Evolutionary conservation across 257 asterid species (phyloP), one percentile per base, ranked within the genome.

Genomic region (Forsythia viridissima): DNA sequence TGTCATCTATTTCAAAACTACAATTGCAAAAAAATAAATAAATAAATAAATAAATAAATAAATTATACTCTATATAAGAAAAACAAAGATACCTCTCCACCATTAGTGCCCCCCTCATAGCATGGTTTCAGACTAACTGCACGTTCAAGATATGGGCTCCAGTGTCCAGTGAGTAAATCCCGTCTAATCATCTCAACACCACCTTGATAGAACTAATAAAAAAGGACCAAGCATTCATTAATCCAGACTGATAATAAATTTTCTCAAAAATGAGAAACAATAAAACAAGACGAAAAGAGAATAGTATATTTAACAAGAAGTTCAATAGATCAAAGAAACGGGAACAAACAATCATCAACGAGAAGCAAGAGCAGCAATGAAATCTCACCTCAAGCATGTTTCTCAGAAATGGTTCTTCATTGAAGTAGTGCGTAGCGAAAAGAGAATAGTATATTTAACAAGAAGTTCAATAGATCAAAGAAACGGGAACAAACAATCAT

Each of bases 101-200:
- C 99, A 44, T 93, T 93, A 77, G 71, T 84, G 77, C 93, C 96
- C 63, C 94, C 94, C 82, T 92, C 94, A 41, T 96, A 96, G 82
- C 97, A 88, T 20, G 99, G 98, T 69, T 85, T 91, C 84, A 93
- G 82, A 82, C 91, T 92, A 68, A 93, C 75, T 69, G 99, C 98
- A 76, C 88, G 97, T 80, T 93, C 97, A 13, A 96, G 97, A 87
- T 96, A 96, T 15, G 98, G 97, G 24, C 84, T 84, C 99, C 99
- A 96, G 59, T 91, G 98, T 73, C 99, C 99, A 84, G 97, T 92
- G 67, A 96, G 96, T 81, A 96, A 88, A 88, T 96, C 99, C 82
- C 99, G 89, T 86, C 99, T 85, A 43, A 96, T 93, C 99, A 96
- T 96, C 93, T 96, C 99, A 72, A 93, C 99, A 69, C 99, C 99